Percentiles rank a stretch among this genome's conserved stretches.
Evolutionary conservation across 768 basidiomycete genomes (phyloP).

Genomic region (Mycena rosella): DNA sequence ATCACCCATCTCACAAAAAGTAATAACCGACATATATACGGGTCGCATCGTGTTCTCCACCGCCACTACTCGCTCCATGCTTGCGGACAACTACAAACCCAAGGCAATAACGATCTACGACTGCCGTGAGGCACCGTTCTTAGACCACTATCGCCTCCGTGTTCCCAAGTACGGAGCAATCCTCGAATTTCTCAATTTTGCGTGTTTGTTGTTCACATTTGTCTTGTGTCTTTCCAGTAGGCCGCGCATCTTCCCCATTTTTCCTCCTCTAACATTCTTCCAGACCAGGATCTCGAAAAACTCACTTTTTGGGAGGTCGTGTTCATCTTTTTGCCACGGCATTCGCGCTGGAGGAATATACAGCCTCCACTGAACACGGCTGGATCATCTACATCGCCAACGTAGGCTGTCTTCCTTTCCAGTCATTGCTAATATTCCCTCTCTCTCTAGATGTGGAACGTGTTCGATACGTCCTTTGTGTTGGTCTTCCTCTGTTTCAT

Average conservation of each 20-base stretch:
- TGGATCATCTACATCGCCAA: conserved; percentile 84
- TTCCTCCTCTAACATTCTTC: conserved; percentile 7
- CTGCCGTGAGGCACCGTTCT: conserved; percentile 71
- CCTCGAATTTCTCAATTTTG: conserved; percentile 85
- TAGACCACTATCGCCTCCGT: conserved; percentile 82
- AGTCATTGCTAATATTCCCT: conserved; percentile 12
- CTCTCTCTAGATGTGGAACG: conserved; percentile 97
- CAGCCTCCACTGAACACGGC: conserved; percentile 8
- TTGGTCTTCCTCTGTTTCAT: conserved; percentile 78
- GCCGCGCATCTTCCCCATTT: conserved; percentile 40
- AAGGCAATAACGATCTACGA: conserved; percentile 82
- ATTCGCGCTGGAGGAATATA: conserved; percentile 71
- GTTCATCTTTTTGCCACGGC: conserved; percentile 85
- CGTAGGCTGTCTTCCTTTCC: conserved; percentile 52
- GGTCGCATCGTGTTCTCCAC: conserved; percentile 81
- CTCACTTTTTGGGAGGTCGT: conserved; percentile 74
- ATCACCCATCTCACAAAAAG: conserved; percentile 85
- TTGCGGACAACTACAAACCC: conserved; percentile 92
- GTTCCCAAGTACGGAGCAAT: conserved; percentile 69
- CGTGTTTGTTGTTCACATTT: conserved; percentile 75
- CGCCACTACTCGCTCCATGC: conserved; percentile 74
- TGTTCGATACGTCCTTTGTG: conserved; percentile 84
- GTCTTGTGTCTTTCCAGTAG: conserved; percentile 81
- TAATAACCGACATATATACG: conserved; percentile 88
- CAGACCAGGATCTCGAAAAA: conserved; percentile 68